Percentiles rank a stretch among this genome's conserved stretches.
Conservation (phyloP, 768 basidiomycete species). For the Suillus sp. region DNA sequence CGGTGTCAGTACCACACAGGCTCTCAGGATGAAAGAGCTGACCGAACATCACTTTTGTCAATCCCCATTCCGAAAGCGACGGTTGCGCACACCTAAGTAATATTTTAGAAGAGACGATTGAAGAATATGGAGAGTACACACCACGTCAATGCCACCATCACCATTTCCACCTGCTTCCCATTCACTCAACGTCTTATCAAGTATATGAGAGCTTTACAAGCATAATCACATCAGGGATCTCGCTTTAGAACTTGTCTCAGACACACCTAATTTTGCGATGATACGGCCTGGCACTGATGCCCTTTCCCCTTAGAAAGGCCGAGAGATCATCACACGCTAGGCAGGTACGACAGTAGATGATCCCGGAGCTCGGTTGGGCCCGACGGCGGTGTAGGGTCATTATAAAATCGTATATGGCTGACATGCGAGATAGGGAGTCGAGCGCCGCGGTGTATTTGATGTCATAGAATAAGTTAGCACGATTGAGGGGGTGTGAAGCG, state of each 20-base stretch:
- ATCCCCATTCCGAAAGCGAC: conserved; percentile 89
- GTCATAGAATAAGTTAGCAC: conserved; percentile 81
- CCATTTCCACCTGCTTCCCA: conserved; percentile 60
- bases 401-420: conserved; percentile 68
- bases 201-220: conserved; percentile 41
- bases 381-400: conserved; percentile 59
- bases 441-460: conserved; percentile 64
- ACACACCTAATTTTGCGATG: conserved; percentile 68
- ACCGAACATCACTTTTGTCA: conserved; percentile 80
- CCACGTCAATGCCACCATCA: conserved; percentile 62
- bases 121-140: conserved; percentile 32
- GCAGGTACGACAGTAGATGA: conserved; percentile 76
- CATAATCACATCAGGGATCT: not conserved
- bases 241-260: not conserved
- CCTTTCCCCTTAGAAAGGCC: conserved; percentile 61
- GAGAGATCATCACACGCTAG: conserved; percentile 70
- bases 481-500: conserved; percentile 80
- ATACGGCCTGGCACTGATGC: conserved; percentile 69
- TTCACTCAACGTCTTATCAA: conserved; percentile 57
- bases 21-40: conserved; percentile 11
- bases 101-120: too few relatives aligned
- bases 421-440: conserved; percentile 56
- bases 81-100: conserved; percentile 66
- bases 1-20: conserved; percentile 16
- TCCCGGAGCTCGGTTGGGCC: conserved; percentile 63